Evolutionary conservation across 2,329 filamentous ascomycete species (phyloP), one percentile per base, ranked within the genome.

Genomic region (Trichoderma pleuroti): DNA sequence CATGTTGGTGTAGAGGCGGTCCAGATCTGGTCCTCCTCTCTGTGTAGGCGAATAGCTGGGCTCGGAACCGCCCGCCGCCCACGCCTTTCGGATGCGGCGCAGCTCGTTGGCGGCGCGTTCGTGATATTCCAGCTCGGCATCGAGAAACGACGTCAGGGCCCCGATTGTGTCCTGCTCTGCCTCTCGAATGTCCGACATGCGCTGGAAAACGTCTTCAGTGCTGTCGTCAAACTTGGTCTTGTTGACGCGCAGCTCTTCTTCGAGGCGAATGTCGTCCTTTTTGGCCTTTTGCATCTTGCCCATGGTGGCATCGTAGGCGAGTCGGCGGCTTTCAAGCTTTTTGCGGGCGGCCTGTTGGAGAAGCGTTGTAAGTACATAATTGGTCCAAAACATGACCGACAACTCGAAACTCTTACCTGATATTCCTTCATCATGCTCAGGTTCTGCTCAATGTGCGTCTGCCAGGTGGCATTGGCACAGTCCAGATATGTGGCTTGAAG

Each of bases 381-480:
- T 21, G 42, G 57, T 42, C n/a, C 24, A 16, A n/a, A 24, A 0
- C 2, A n/a, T 42, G n/a, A 36, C 21, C 1, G 3, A 18, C 2
- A 2, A 7, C 2, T 3, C 2, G 24, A 30, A 3, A 30, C 11
- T 79, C 87, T 68, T 86, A 95, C 92, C 87, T 98, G 94, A 77
- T 97, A 98, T 78, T 98, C 96, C 80, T 97, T 98, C 93, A 98
- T 95, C 86, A 97, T 96, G 42, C 93, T 91, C 66, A 97, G 82
- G 30, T 92, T 97, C 74, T 94, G 87, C 80, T 98, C 95, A 26
- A 97, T 84, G n/a, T 92, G 94, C 80, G 98, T 94, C 71, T 97
- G 86, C 95, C 95, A 98, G 79, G 88, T 92, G 39, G 89, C 87
- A 18, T 92, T 97, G 73, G 93, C 91, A 76, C 92, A 88, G 39